Conservation (phyloP, 495 filamentous ascomycete genomes). For the Aspergillus sclerotioniger region DNA sequence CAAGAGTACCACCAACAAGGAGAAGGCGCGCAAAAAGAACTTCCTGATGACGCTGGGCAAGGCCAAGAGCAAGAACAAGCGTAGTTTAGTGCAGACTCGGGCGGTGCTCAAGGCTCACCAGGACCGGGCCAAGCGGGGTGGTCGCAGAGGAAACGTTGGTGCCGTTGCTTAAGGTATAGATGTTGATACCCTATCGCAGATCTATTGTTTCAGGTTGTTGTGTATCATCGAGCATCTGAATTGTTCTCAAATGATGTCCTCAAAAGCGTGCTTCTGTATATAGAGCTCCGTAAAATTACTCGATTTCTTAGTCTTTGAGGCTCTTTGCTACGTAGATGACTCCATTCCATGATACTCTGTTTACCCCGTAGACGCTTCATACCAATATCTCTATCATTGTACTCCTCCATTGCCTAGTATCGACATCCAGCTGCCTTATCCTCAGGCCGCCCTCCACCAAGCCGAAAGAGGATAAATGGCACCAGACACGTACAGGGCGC, state of each 20-base stretch:
- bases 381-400: too few species aligned
- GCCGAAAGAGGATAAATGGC: too few species aligned
- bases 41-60: constrained; percentile 97
- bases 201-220: background rate
- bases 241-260: background rate
- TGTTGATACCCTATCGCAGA: constrained; percentile 4
- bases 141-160: constrained; percentile 69
- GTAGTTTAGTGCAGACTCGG: constrained; percentile 79
- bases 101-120: constrained; percentile 77
- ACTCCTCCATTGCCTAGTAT: too few species aligned
- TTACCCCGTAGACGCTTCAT: too few species aligned
- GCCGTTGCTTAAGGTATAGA: constrained; percentile 9
- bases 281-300: background rate
- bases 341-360: too few species aligned
- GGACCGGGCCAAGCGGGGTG: constrained; percentile 79
- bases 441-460: too few species aligned
- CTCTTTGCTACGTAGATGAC: background rate
- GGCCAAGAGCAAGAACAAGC: constrained; percentile 88
- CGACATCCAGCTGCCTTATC: too few species aligned
- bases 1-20: constrained; percentile 95
- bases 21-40: constrained; percentile 96
- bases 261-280: background rate
- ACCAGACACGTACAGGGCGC: too few species aligned
- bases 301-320: background rate
- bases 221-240: background rate